A percentile compares a stretch with the other conserved stretches of the same genome.
phyloP scores from a whole-genome alignment of 2,329 filamentous ascomycete genomes.

The Alternaria arbusti region DNA sequence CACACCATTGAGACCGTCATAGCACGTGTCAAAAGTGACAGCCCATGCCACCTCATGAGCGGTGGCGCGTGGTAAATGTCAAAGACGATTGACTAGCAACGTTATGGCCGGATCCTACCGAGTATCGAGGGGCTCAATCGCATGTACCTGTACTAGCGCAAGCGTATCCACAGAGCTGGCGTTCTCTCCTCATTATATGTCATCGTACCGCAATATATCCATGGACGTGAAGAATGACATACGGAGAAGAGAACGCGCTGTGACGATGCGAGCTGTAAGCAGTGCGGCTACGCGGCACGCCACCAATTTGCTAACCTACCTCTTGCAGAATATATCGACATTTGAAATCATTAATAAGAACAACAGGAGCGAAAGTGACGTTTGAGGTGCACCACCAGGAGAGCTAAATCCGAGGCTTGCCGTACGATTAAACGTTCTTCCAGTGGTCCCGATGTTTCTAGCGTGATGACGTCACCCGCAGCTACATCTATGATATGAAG shows the following conservation, averaged over 20 bases:
- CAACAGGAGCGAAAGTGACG: not conserved
- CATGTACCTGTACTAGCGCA: not conserved
- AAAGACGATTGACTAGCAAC: not conserved
- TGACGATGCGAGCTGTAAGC: not conserved
- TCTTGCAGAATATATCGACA: not conserved
- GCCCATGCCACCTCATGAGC: not conserved
- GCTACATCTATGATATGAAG: not conserved
- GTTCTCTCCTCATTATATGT: not conserved
- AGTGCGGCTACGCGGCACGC: not conserved
- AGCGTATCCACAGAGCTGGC: not conserved
- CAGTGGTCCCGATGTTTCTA: not conserved
- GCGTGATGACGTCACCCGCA: slow-evolving; percentile 2
- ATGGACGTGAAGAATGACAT: not conserved
- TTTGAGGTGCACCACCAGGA: not conserved
- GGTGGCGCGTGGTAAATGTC: not conserved
- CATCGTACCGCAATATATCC: not conserved
- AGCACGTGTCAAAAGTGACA: not conserved
- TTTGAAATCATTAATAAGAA: not conserved
- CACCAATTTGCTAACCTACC: not conserved
- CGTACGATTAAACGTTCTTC: slow-evolving; percentile 3
- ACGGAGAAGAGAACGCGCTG: not conserved
- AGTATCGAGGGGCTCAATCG: not conserved
- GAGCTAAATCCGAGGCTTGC: not conserved
- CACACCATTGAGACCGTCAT: not conserved
- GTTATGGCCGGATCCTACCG: not conserved